Evolutionary conservation across 2,329 filamentous ascomycete species (phyloP), one percentile per base, ranked within the genome.

Genomic region (Chaetothyriales sp.): DNA sequence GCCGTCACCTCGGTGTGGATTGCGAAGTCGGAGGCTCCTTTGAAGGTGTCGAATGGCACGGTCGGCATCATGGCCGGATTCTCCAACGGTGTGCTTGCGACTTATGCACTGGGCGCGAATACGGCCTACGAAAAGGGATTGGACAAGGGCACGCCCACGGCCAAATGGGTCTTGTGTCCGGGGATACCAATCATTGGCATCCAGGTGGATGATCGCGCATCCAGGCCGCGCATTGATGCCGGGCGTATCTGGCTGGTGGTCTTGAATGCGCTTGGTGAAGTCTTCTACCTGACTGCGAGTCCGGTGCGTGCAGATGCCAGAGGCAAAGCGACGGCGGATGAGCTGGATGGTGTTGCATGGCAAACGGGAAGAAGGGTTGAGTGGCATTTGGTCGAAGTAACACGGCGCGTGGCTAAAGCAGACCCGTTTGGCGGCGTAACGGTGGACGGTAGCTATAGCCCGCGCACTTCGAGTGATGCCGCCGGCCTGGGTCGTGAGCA

Each of bases 181-280:
- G 92, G 92, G 43, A 89, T 97, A 2, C 92, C 92, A 0, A 92
- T 98, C 55, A 77, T 95, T 50, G 79, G 81, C 1, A 80, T 98
- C 54, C 80, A 80, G 45, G 78, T 95, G 5, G 92, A 98, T 62
- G 89, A 95, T 25, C 80, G 80, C 49, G 92, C 89, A 66, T 89
- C 77, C 47, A 67, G 76, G 22, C 83, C 81, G 60, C 82, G 89
- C 28, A 82, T 83, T 63, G 71, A 77, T 3, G 73, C 82, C 48
- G 78, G 80, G 10, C 82, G 89, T 25, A 78, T 92, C 10, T 97
- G 89, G 88, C 88, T 86, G n/a, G 83, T 90, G 44, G 86, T 81
- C n/a, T 69, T 98, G 49, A 98, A 98, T 65, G 90, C 92, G 0
- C 73, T 98, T 7, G 92, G 92, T 1, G 92, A 98, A 66, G 73